phyloP scores from a whole-genome alignment of 495 filamentous ascomycete species.

The Letharia columbiana region DNA sequence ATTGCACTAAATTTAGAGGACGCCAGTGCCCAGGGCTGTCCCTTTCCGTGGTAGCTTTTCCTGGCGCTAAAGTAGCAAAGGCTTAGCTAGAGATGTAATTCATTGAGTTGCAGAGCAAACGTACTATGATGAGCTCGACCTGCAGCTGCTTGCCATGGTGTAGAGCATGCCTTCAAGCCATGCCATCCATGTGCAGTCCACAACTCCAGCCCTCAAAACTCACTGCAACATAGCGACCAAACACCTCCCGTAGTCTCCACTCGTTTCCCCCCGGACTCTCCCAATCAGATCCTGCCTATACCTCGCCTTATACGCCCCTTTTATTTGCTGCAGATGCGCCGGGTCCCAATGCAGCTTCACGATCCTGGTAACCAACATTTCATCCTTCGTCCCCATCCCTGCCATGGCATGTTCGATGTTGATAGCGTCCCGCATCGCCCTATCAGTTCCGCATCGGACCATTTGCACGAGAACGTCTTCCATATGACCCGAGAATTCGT shows the following conservation, averaged over 20 bases:
- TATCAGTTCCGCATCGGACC: conserved; percentile 66
- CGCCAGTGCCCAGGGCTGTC: too few relatives aligned
- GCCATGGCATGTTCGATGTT: conserved; percentile 78
- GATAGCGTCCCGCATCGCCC: conserved; percentile 70
- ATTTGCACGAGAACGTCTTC: conserved; percentile 73
- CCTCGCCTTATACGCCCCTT: conserved; percentile 57
- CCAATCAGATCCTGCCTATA: conserved; percentile 53
- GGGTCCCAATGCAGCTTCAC: conserved; percentile 75
- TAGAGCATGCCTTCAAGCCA: not conserved
- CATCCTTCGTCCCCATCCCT: conserved; percentile 79
- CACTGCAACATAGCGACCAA: conserved; percentile 44
- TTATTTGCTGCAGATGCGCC: conserved; percentile 60
- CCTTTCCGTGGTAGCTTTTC: too few relatives aligned
- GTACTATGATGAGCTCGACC: not conserved
- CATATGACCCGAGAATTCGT: conserved; percentile 89
- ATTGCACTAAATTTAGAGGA: too few relatives aligned
- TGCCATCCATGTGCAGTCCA: not conserved
- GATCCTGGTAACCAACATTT: conserved; percentile 61
- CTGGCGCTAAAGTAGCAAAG: too few relatives aligned
- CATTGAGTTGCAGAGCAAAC: too few relatives aligned
- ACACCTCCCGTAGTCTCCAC: conserved; percentile 70
- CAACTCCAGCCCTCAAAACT: not conserved
- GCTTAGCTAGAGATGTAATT: too few relatives aligned
- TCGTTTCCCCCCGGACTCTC: conserved; percentile 73
- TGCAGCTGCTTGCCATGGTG: not conserved